Base-by-base conservation (phyloP, 805 yeast genomes). In the Saccharomyces paradoxus region DNA sequence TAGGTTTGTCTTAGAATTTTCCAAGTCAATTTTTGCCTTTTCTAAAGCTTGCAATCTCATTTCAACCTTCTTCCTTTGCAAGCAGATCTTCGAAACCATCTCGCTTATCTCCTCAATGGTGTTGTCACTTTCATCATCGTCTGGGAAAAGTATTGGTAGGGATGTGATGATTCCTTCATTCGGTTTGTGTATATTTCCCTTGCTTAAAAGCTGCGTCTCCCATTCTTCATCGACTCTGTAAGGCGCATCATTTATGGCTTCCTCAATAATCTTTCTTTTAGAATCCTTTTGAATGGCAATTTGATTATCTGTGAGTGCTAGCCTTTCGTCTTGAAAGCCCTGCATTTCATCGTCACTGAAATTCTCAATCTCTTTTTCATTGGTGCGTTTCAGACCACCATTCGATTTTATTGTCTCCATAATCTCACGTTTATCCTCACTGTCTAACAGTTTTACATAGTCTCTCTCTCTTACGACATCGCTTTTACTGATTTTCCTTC, bases 381-480 rank as follows among this genome's bases (percentile, higher is more conserved):
- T 57, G 2, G 22, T 13, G 17, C 52, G 54, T 17, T 53, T 27
- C 1, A 51, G 14, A 26, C 62, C 62, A 48, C 58, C 61, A 26
- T 56, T 52, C 14, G 55, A 58, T 21, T 56, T 55, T 9, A 63
- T 52, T 9, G 55, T 63, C n/a, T 59, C 69, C 52, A 58, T 50
- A 14, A 67, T 53, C 14, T 64, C 69, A 8, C 48, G 14, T 55
- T 60, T 63, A 49, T 66, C 71, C n/a, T 67, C 68, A 13, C 57
- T 48, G 50, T 59, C 60, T 27, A 69, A 55, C 8, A 64, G 48
- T 41, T 65, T 64, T 2, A 62, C 63, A 51, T 68, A 68, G 12
- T 59, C 62, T 28, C 51, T 65, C 48, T 68, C 72, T 21, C 49
- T 55, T 26, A 53, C 10, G 22, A 55, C 24, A 31, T 46, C 41